phyloP scores from a whole-genome alignment of 1,139 yeast genomes.

The Protomyces gravidus region DNA sequence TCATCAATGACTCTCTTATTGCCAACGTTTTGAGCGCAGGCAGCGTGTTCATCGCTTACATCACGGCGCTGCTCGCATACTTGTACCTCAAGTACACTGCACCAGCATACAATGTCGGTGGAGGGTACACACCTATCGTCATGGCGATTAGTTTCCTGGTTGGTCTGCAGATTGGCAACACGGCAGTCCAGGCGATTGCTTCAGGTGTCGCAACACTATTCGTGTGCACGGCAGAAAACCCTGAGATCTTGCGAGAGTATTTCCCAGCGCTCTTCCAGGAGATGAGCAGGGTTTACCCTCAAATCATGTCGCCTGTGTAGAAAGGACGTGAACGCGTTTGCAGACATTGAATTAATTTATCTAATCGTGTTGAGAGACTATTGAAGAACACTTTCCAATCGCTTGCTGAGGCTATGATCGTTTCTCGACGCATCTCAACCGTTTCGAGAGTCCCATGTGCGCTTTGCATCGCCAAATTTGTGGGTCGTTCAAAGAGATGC shows the following conservation, averaged over 20 bases:
- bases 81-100: conserved; percentile 67
- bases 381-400: too few species aligned
- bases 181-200: conserved; percentile 67
- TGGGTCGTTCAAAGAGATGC: too few species aligned
- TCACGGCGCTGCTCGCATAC: conserved; percentile 64
- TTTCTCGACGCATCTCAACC: too few species aligned
- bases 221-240: conserved; percentile 25
- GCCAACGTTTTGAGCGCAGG: conserved; percentile 46
- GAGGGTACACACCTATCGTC: conserved; percentile 69
- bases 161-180: conserved; percentile 69
- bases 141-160: conserved; percentile 74
- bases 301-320: not conserved
- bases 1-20: conserved; percentile 54
- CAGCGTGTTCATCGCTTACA: conserved; percentile 63
- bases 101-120: conserved; percentile 64
- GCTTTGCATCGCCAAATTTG: too few species aligned
- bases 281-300: conserved; percentile 14
- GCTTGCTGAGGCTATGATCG: too few species aligned
- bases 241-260: conserved; percentile 12
- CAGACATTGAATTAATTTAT: too few species aligned
- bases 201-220: conserved; percentile 84
- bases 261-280: conserved; percentile 13
- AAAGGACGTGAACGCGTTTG: too few species aligned
- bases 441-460: not conserved
- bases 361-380: too few species aligned